Evolutionary conservation across 345 rosid genomes (phyloP), one percentile per base, ranked within the genome.

Genomic region (Eucalyptus pauciflora): DNA sequence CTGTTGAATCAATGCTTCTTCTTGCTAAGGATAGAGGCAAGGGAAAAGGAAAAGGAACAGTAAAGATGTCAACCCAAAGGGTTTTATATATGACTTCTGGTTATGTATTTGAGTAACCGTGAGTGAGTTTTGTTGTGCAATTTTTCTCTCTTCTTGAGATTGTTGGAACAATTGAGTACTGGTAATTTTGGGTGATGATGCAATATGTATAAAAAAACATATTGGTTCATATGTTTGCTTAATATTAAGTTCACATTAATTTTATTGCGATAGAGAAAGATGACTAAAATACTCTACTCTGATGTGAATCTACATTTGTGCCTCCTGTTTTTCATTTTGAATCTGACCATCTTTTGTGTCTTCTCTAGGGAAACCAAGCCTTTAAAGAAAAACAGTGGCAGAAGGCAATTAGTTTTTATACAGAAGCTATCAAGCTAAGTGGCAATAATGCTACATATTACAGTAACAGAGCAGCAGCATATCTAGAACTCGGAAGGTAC

Each of bases 381-480:
- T 98, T 90, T 89, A 98, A 98, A 92, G 99, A 96, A 54, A 95
- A 92, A 88, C 97, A 93, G 50, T 97, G 96, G 99, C 97, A 86
- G 93, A 98, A 95, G 92, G 99, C 99, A 58, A 93, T 95, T 81
- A 91, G 94, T 88, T 94, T 92, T 85, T 98, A 98, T 91, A 94
- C 96, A 3, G 99, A 98, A 89, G 99, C 99, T 91, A 95, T 98
- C 91, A 98, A 92, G 92, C 95, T 97, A 58, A 95, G 88, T 81
- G 95, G 92, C 58, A 95, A 91, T 85, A 98, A 94, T 91, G 99
- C 99, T 86, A 98, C 98, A 13, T 98, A 96, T 89, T 98, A 96
- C 91, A 95, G 95, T 89, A 98, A 98, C 93, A 95, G 99, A 94
- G 98, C 99, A 89, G 99, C 99, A 87, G 99, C 99, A 51, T 95